These are phyloP conservation scores for Phlebiopsis flavidoalba DNA, from an alignment of 768 basidiomycete genomes.

Conservation along the genomic window DNA sequence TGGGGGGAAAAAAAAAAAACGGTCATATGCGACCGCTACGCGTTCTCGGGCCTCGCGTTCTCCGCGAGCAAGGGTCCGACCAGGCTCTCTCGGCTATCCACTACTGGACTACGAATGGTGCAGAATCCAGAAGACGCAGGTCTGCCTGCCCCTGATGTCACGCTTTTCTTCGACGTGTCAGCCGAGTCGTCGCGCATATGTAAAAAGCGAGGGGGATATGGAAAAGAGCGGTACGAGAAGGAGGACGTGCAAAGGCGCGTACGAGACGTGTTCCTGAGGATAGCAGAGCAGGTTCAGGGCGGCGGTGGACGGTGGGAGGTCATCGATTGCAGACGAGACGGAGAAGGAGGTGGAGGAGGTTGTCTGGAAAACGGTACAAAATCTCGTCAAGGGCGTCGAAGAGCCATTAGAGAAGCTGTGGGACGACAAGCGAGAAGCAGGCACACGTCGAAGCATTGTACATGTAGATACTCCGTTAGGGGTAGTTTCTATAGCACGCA, in stretches of 20 bases:
- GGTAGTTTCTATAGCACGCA: not conserved
- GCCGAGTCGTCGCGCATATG: constrained; percentile 58
- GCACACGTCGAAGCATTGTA: constrained; percentile 10
- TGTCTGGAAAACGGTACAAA: constrained; percentile 49
- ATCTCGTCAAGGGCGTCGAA: constrained; percentile 35
- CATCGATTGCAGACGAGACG: constrained; percentile 53
- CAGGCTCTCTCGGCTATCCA: constrained; percentile 13
- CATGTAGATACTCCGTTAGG: constrained; percentile 1
- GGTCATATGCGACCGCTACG: constrained; percentile 89
- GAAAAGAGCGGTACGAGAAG: constrained; percentile 84
- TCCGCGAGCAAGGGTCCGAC: constrained; percentile 35
- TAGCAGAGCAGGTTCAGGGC: constrained; percentile 46
- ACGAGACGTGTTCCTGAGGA: constrained; percentile 49
- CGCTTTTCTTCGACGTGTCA: constrained; percentile 79
- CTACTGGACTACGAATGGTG: constrained; percentile 77
- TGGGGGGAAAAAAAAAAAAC: no score
- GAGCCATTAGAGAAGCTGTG: constrained; percentile 48
- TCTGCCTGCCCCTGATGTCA: constrained; percentile 86
- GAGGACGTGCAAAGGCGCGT: constrained; percentile 70
- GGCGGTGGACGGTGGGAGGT: constrained; percentile 41
- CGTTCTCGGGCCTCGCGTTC: constrained; percentile 95
- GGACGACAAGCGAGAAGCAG: constrained; percentile 26
- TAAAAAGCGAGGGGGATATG: constrained; percentile 72
- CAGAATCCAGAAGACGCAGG: constrained; percentile 76
- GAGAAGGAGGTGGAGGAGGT: constrained; percentile 45